Evolutionary conservation across 371 early-diverging fungal genomes (phyloP), one percentile per base, ranked within the genome.

Genomic region (Nosema muscidifuracis): DNA sequence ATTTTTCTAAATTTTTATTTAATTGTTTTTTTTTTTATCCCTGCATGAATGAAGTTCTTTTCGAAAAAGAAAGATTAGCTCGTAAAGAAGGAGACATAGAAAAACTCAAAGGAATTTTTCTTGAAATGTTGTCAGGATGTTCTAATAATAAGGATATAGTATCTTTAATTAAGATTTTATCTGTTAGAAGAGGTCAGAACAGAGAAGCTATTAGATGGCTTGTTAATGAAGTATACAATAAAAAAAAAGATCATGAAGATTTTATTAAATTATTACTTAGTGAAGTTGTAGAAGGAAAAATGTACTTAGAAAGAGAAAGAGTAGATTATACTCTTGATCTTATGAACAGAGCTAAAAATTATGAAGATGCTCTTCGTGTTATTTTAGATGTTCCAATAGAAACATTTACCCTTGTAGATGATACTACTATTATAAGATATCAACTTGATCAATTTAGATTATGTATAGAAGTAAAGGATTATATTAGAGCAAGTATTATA

Each of bases 231-330:
- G 53, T 79, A 24, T 74, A 73, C 44, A 65, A 38, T 20, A 13
- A 28, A 33, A 33, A 68, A 26, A 36, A 64, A 42, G 44, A 65
- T 30, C 57, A 67, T 65, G 51, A 77, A 10, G 43, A 56, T 7
- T 79, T 81, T 50, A 60, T 77, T 26, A 22, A 44, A 12, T 1
- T 9, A 0, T 22, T 82, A 0, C 75, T 82, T 15, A 51, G 16
- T 10, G 75, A 74, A 15, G 77, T 84, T 10, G 51, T 84, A 22
- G 80, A 80, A 47, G 82, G 82, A 4, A 80, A 75, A 64, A 81
- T 84, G 2, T 76, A 76, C 62, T 57, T 82, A 36, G 84, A 84
- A 67, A 66, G 61, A 28, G 73, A 82, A 62, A 60, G 84, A 43
- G 51, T 82, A 20, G 33, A 66, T 24, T 57, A 80, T n/a, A 72